These are phyloP conservation scores for Venustampulla echinocandica DNA, from an alignment of 495 filamentous ascomycete genomes.

Conservation along the genomic window DNA sequence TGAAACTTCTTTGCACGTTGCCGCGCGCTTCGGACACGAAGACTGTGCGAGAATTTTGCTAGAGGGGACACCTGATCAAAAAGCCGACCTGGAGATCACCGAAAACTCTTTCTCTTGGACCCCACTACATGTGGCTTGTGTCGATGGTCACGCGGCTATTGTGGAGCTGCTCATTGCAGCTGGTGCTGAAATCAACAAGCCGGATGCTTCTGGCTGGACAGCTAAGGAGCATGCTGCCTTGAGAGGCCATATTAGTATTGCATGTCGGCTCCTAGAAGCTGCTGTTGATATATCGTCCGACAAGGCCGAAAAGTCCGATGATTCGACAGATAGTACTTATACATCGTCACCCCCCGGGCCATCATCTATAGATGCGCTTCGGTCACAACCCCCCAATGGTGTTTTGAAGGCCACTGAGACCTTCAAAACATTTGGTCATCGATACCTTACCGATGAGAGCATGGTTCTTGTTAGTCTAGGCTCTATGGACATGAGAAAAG, in stretches of 20 bases:
- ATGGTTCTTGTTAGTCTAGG: constrained; percentile 89
- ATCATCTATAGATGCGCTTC: constrained; percentile 40
- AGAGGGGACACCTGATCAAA: constrained; percentile 56
- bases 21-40: constrained; percentile 77
- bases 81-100: constrained; percentile 63
- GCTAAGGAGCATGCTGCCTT: constrained; percentile 88
- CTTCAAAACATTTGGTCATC: constrained; percentile 90
- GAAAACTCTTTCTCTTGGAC: constrained; percentile 92
- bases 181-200: constrained; percentile 61
- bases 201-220: constrained; percentile 88
- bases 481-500: constrained; percentile 85
- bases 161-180: constrained; percentile 63
- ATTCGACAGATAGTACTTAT: constrained; percentile 27
- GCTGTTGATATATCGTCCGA: no score
- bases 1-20: constrained; percentile 89
- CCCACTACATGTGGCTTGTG: constrained; percentile 80
- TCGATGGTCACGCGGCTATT: constrained; percentile 70
- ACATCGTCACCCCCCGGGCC: constrained; percentile 41
- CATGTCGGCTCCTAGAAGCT: constrained; percentile 50
- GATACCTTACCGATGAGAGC: constrained; percentile 81
- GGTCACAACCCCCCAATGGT: constrained; percentile 31
- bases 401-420: constrained; percentile 49
- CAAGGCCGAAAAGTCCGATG: constrained; percentile 23
- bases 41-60: constrained; percentile 71
- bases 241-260: constrained; percentile 75